These are phyloP conservation scores for Aspergillus chevalieri DNA, from an alignment of 2,329 filamentous ascomycete genomes.

Conservation along the genomic window DNA sequence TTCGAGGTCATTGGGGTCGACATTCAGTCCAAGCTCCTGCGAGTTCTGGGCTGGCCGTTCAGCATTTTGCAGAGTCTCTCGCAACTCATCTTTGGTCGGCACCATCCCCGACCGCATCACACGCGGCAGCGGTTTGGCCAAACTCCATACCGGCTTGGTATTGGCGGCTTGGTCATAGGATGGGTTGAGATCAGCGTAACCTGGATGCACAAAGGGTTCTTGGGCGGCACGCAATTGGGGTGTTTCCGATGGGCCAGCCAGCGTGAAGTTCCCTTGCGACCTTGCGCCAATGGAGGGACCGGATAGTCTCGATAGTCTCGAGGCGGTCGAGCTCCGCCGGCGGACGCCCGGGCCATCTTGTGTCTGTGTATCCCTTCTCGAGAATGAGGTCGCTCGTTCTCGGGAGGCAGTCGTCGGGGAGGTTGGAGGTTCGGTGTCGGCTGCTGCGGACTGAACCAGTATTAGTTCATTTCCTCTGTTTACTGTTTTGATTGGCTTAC, in stretches of 20 bases:
- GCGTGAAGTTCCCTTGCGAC: slow-evolving; percentile 25
- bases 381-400: slow-evolving; percentile 2
- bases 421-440: slow-evolving; percentile 8
- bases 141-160: slow-evolving; percentile 47
- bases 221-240: slow-evolving; percentile 28
- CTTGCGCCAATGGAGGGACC: slow-evolving; percentile 23
- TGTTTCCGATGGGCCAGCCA: slow-evolving; percentile 27
- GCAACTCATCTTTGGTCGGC: slow-evolving; percentile 37
- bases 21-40: slow-evolving; percentile 29
- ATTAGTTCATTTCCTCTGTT: background rate
- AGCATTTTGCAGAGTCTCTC: slow-evolving; percentile 23
- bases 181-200: slow-evolving; percentile 49
- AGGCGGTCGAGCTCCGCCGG: slow-evolving; percentile 15
- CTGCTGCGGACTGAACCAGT: slow-evolving; percentile 7
- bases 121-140: slow-evolving; percentile 50
- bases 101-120: slow-evolving; percentile 51
- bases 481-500: slow-evolving; percentile 2
- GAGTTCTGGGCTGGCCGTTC: slow-evolving; percentile 28
- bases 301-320: slow-evolving; percentile 14
- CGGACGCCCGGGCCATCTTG: slow-evolving; percentile 7
- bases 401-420: slow-evolving; percentile 1
- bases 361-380: background rate
- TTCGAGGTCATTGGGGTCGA: slow-evolving; percentile 39
- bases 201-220: slow-evolving; percentile 47
- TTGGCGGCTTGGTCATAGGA: slow-evolving; percentile 49